These are phyloP conservation scores for Claviceps paspali DNA, from an alignment of 2,329 filamentous ascomycete species.

Conservation along the genomic window DNA sequence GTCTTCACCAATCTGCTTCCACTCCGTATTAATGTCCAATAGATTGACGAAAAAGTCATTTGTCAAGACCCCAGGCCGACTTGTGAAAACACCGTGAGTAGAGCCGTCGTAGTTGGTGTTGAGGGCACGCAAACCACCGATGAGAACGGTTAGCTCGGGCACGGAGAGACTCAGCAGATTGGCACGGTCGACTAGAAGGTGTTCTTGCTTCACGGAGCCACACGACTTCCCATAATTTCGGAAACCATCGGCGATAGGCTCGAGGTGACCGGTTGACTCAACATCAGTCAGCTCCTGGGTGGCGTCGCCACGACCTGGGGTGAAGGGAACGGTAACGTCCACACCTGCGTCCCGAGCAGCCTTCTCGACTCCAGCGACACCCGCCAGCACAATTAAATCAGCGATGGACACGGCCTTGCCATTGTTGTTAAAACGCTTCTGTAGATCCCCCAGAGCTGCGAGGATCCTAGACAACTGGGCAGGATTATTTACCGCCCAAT, in stretches of 20 bases:
- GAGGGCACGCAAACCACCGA: constrained; percentile 57
- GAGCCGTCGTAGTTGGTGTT: constrained; percentile 60
- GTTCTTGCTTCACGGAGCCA: constrained; percentile 46
- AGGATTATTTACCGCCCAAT: constrained; percentile 65
- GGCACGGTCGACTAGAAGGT: constrained; percentile 57
- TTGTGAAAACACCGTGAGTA: constrained; percentile 50
- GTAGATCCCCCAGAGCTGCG: constrained; percentile 43
- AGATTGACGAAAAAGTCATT: constrained; percentile 77
- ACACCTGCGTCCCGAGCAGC: constrained; percentile 35
- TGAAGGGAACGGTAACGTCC: constrained; percentile 51
- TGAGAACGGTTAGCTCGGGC: constrained; percentile 54
- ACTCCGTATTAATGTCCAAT: constrained; percentile 49
- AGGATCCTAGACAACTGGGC: constrained; percentile 48
- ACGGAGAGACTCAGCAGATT: constrained; percentile 54
- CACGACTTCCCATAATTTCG: constrained; percentile 59
- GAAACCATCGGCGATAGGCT: constrained; percentile 62
- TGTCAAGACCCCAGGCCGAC: constrained; percentile 50
- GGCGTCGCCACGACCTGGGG: constrained; percentile 57
- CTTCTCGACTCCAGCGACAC: constrained; percentile 56
- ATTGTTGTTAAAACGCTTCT: constrained; percentile 49
- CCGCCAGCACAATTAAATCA: constrained; percentile 64
- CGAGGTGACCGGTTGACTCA: constrained; percentile 46
- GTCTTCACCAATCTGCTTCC: constrained; percentile 38
- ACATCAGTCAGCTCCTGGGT: constrained; percentile 57
- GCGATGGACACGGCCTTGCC: constrained; percentile 65